Evolutionary conservation across 208 protist species (phyloP).

Genomic region (Leishmania martiniquensis): DNA sequence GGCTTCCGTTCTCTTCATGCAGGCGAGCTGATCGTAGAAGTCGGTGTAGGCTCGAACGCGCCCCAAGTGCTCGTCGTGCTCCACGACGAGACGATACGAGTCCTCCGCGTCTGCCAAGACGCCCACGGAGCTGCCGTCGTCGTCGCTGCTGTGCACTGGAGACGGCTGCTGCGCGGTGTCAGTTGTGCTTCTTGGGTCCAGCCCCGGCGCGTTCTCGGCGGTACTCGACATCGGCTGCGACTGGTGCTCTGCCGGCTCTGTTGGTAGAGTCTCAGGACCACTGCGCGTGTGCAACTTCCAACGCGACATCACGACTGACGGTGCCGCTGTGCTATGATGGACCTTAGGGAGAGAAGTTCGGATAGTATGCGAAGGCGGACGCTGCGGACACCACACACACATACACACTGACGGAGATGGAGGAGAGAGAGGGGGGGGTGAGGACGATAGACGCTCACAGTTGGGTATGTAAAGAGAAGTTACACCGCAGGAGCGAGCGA

Average conservation of each 20-base stretch:
- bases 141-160: background rate
- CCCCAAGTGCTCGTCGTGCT: slow-evolving; percentile 29
- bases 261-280: background rate
- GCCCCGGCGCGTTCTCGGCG: background rate
- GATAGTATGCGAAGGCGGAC: background rate
- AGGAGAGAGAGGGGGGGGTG: background rate
- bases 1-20: background rate
- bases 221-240: background rate
- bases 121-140: background rate
- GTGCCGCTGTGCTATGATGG: background rate
- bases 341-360: too few species aligned
- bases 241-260: background rate
- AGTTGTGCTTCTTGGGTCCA: background rate
- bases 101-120: slow-evolving; percentile 34
- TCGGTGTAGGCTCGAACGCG: slow-evolving; percentile 29
- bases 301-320: background rate
- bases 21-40: slow-evolving; percentile 22
- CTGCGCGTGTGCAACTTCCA: background rate
- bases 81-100: slow-evolving; percentile 26
- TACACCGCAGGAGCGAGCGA: slow-evolving; percentile 7
- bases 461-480: background rate
- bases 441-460: background rate
- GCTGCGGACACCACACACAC: background rate
- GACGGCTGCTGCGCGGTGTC: background rate
- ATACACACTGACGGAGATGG: background rate